Percentiles rank a stretch among this genome's conserved stretches.
Evolutionary conservation across 2,329 filamentous ascomycete species (phyloP).

Genomic region (Penicillium sp.): DNA sequence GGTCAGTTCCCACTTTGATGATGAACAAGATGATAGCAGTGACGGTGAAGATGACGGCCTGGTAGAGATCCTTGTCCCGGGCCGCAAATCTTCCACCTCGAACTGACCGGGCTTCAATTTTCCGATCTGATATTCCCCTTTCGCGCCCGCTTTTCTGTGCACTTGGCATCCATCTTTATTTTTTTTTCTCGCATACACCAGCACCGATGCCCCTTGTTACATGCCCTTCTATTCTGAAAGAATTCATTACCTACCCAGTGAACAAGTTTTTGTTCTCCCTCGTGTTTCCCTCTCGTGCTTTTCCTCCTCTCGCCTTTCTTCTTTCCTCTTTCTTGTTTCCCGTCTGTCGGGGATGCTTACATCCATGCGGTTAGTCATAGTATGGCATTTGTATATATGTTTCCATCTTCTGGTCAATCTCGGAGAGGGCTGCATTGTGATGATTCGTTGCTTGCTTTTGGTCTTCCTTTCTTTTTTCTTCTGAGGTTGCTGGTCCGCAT

Average conservation of each 20-base stretch:
- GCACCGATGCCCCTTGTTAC: constrained; percentile 7
- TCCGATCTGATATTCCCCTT: constrained; percentile 11
- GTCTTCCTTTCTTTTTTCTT: constrained; percentile 19
- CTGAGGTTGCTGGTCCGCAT: constrained; percentile 16
- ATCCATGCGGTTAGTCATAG: constrained; percentile 13
- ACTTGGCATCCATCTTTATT: constrained; percentile 11
- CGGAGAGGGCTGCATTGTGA: constrained; percentile 23
- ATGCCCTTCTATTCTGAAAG: not conserved
- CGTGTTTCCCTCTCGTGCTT: constrained; percentile 3
- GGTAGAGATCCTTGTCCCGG: constrained; percentile 51
- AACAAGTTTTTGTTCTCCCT: constrained; percentile 12
- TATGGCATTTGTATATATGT: constrained; percentile 31
- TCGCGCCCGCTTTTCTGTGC: constrained; percentile 13
- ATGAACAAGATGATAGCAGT: constrained; percentile 51
- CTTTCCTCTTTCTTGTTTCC: not conserved
- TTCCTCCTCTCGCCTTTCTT: not conserved
- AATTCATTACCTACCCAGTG: not conserved
- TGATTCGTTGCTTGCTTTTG: constrained; percentile 5
- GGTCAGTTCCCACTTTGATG: constrained; percentile 39
- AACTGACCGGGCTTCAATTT: constrained; percentile 15
- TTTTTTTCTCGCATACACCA: constrained; percentile 8
- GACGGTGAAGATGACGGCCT: constrained; percentile 49
- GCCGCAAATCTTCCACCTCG: constrained; percentile 40
- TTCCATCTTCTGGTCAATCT: constrained; percentile 26
- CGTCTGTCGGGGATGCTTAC: constrained; percentile 17